Base-by-base conservation (phyloP, 2,329 filamentous ascomycete genomes). In the Alternaria angustiovoidea region DNA sequence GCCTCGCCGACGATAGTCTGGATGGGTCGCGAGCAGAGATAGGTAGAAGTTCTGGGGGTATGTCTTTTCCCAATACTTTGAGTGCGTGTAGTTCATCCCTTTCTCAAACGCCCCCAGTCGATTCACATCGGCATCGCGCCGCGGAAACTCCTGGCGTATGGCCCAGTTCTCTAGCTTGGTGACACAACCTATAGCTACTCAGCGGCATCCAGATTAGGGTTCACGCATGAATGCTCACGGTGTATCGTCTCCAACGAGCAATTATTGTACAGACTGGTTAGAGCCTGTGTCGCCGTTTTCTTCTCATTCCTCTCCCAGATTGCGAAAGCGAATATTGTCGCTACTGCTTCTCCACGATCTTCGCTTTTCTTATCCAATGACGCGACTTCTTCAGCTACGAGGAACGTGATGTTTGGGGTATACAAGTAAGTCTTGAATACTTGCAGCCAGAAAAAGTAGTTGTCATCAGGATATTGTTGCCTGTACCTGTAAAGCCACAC, bases 1-100 rank as follows among this genome's bases (percentile, higher is more conserved):
- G 20, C 44, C 44, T 11, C 44, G 44, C 44, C 44, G 44, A 47
- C 44, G 44, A 32, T 47, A 47, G 28, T 47, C 44, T 32, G 44
- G 44, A 47, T 47, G 44, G 26, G 44, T 47, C 18, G 44, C 44
- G 12, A 47, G 44, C 28, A 47, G 26, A 32, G 20, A n/a, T n/a
- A 47, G 44, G 12, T 47, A 47, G 44, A 28, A 47, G 18, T 47
- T 47, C 44, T 32, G 44, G 20, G 44, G 44, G n/a, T 47, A 47
- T 11, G 18, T 32, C 44, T 30, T 47, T 12, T 47, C 44, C 44
- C 44, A 47, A 32, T 47, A 47, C 2, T n/a, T 47, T 9, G 44
- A 47, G 44, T 32, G 44, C 7, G 44, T 5, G 6, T 47, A 32
- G 26, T 47, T 47, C 44, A 47, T 28, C 44, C 26, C 44, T 47